phyloP scores from a whole-genome alignment of 768 basidiomycete species.

The Calvatia gigantea region DNA sequence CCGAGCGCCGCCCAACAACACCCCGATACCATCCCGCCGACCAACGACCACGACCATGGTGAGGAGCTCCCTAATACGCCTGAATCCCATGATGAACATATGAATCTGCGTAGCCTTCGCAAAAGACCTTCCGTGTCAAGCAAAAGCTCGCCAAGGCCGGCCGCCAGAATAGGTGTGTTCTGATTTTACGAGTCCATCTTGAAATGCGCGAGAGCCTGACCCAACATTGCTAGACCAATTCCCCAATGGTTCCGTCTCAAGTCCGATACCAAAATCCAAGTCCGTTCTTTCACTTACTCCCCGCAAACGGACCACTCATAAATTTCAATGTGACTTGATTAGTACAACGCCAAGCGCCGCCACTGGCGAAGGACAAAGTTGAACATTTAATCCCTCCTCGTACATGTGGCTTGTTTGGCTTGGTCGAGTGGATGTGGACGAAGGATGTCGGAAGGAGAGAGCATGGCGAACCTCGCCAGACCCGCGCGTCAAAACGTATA shows the following conservation, averaged over 20 bases:
- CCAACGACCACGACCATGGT: constrained; percentile 48
- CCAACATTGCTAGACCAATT: constrained; percentile 64
- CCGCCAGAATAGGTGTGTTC: constrained; percentile 87
- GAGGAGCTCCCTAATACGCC: constrained; percentile 19
- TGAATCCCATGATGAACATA: constrained; percentile 9
- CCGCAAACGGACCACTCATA: background rate
- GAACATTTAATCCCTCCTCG: constrained; percentile 63
- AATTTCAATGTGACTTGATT: constrained; percentile 13
- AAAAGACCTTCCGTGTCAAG: constrained; percentile 98
- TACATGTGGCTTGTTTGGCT: background rate
- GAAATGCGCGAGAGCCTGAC: background rate
- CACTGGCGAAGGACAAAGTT: constrained; percentile 99
- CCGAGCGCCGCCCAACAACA: constrained; percentile 19
- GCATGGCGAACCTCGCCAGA: constrained; percentile 1
- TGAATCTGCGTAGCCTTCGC: constrained; percentile 74
- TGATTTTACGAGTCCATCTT: background rate
- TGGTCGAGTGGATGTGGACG: background rate
- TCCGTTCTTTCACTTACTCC: constrained; percentile 27
- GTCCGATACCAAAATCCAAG: constrained; percentile 93
- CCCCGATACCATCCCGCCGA: constrained; percentile 25
- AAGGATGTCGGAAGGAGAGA: background rate
- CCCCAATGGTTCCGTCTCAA: constrained; percentile 99
- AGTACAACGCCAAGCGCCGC: constrained; percentile 95
- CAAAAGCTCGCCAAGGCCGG: constrained; percentile 93
- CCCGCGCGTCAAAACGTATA: background rate